Evolutionary conservation across 306 rosid genomes (phyloP), one percentile per base, ranked within the genome.

Genomic region (Vachellia collinsii): DNA sequence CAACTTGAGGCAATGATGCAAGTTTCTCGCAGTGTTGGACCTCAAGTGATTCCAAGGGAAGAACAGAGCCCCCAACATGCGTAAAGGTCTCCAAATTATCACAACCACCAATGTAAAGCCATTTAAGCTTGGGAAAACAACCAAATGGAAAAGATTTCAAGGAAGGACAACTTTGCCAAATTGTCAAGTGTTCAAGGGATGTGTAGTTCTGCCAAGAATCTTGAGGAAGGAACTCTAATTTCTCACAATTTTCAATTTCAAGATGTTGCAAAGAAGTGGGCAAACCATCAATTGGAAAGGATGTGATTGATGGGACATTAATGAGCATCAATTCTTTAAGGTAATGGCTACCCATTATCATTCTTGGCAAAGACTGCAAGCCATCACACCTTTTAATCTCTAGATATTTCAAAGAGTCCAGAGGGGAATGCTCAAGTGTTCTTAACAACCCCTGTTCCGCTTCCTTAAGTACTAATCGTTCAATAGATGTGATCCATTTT

Each of bases 61-160:
- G 38, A 43, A 38, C 11, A 44, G 74, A 70, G 3, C 20, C 56
- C 25, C 38, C 74, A 10, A 22, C 56, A 43, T 43, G 11, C 20
- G 56, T 12, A 22, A 70, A 42, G 39, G n/a, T 20, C 37, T 70
- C 56, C 11, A 70, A 20, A n/a, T 22, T 20, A 5, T 29, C 11
- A 22, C 74, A 70, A 11, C 5, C 0, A n/a, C 0, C 0, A 0
- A 70, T 3, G 1, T 1, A 0, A 43, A 70, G 74, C 0, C 0
- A 0, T 23, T 43, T 12, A n/a, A 70, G 74, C n/a, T 16, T 3
- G 29, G 74, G 74, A 34, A 70, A 70, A 43, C 38, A 20, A 20
- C 39, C 56, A 11, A 70, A 43, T 12, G 74, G 38, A 22, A 70
- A 70, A 8, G 56, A 70, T 44, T 8, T 44, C 74, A 70, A 22